phyloP scores from a whole-genome alignment of 176 grass and related monocot species.

The Canna indica region DNA sequence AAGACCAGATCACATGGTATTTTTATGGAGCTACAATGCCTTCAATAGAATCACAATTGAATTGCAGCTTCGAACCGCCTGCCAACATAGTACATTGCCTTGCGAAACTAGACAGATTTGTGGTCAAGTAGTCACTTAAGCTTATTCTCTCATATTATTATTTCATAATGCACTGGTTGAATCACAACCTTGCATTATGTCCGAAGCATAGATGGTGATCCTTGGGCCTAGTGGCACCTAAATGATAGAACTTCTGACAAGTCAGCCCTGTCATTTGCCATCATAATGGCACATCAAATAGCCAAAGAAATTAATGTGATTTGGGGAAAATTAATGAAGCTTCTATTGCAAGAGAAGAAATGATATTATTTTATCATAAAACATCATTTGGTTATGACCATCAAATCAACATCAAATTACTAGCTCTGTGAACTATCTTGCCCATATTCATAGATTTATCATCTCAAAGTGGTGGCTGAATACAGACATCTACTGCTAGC shows the following conservation, averaged over 20 bases:
- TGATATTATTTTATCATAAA: not conserved
- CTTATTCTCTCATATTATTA: not conserved
- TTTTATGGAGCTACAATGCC: conserved; percentile 1
- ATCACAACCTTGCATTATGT: not conserved
- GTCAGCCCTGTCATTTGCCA: not conserved
- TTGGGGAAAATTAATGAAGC: not conserved
- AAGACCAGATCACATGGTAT: conserved; percentile 11
- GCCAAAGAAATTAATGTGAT: not conserved
- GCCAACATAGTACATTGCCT: not conserved
- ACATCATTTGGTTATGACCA: not conserved
- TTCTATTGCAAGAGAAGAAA: not conserved
- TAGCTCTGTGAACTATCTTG: not conserved
- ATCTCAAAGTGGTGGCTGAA: not conserved
- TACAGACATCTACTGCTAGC: not conserved
- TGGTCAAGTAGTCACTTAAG: not conserved
- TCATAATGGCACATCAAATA: not conserved
- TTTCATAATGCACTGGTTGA: not conserved
- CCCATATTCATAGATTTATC: not conserved
- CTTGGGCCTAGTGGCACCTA: not conserved
- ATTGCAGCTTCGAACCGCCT: not conserved
- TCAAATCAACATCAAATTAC: not conserved
- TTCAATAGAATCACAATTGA: not conserved
- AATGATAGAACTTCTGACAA: not conserved
- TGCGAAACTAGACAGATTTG: not conserved
- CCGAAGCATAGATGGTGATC: not conserved